Percentiles rank a stretch among this genome's conserved stretches.
Conservation (phyloP, 1,284 basidiomycete genomes). For the Mrakiaceae sp. region DNA sequence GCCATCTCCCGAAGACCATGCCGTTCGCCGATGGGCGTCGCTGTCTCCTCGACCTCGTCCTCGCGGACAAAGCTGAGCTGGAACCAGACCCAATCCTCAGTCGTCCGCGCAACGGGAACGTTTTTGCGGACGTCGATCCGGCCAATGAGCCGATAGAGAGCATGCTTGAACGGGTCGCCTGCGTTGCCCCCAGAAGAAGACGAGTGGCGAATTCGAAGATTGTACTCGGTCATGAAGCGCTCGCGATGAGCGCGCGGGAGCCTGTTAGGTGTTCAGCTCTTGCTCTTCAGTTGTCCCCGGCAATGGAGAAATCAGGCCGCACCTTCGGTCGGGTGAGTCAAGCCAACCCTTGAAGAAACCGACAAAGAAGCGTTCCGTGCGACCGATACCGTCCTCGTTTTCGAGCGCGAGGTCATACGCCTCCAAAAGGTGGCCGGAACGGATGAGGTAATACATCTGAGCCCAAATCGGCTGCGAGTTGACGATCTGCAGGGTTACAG, state of each 20-base stretch:
- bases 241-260: slow-evolving; percentile 70
- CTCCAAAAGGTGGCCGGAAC: slow-evolving; percentile 70
- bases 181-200: slow-evolving; percentile 28
- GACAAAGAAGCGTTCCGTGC: slow-evolving; percentile 73
- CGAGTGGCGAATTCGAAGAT: slow-evolving; percentile 81
- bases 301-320: slow-evolving; percentile 19
- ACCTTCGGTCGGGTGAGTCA: slow-evolving; percentile 68
- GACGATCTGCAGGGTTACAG: slow-evolving; percentile 46
- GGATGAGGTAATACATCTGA: slow-evolving; percentile 76
- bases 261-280: slow-evolving; percentile 32
- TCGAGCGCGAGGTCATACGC: slow-evolving; percentile 65
- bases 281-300: slow-evolving; percentile 13
- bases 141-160: slow-evolving; percentile 90
- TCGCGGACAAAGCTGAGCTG: slow-evolving; percentile 66
- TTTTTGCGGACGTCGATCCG: slow-evolving; percentile 79
- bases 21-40: slow-evolving; percentile 26
- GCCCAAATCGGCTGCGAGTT: slow-evolving; percentile 86
- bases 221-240: slow-evolving; percentile 76
- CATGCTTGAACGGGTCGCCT: slow-evolving; percentile 89
- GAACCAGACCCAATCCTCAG: slow-evolving; percentile 98
- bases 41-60: slow-evolving; percentile 37
- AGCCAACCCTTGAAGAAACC: slow-evolving; percentile 76
- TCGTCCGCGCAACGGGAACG: slow-evolving; percentile 76
- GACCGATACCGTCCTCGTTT: slow-evolving; percentile 62
- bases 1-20: slow-evolving; percentile 69